A percentile compares a stretch with the other conserved stretches of the same genome.
These are phyloP conservation scores for Ailanthus altissimus DNA, from an alignment of 345 rosid species.

Conservation along the genomic window DNA sequence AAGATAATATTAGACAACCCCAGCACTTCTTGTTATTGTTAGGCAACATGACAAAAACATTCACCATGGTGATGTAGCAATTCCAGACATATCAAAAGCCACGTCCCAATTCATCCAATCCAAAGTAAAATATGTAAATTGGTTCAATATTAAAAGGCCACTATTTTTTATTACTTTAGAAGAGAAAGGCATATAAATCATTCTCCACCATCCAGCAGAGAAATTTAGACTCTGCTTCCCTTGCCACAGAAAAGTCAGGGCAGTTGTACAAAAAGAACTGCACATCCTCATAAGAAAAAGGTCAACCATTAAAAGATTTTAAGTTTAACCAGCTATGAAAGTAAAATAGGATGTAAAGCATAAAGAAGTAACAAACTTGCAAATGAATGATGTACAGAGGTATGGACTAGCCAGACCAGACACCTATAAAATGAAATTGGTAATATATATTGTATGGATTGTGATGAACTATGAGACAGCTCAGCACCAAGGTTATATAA, in stretches of 20 bases:
- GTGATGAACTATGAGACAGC: background rate
- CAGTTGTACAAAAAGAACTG: background rate
- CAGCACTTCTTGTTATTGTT: background rate
- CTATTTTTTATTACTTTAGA: background rate
- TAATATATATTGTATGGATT: background rate
- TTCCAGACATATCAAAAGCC: background rate
- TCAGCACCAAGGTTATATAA: background rate
- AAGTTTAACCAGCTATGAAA: background rate
- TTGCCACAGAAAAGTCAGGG: background rate
- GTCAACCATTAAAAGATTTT: background rate
- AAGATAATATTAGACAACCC: background rate
- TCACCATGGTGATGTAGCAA: background rate
- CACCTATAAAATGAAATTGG: background rate
- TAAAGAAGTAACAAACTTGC: background rate
- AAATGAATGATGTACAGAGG: background rate
- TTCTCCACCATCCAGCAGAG: background rate
- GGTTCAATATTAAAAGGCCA: background rate
- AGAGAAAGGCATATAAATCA: background rate
- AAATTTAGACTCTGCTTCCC: background rate
- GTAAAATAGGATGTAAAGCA: background rate
- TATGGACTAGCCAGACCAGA: background rate
- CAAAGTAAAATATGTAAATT: constrained; percentile 1
- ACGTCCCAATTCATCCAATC: background rate
- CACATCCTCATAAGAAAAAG: background rate
- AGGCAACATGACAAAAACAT: background rate